A percentile compares a stretch with the other conserved stretches of the same genome.
These are phyloP conservation scores for Cryphonectria radicalis DNA, from an alignment of 2,329 filamentous ascomycete species.

Conservation along the genomic window DNA sequence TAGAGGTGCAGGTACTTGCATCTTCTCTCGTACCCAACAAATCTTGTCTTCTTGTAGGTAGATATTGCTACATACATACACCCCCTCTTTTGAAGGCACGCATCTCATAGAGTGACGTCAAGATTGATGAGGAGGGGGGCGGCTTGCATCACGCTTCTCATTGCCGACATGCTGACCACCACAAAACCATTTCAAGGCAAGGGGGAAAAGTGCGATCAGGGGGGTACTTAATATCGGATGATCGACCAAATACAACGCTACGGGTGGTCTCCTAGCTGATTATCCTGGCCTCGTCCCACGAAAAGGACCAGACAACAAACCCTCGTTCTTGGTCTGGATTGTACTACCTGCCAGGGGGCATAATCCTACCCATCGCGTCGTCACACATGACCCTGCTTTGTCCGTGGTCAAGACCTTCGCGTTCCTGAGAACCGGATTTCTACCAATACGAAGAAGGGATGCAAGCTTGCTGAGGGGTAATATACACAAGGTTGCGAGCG, in stretches of 20 bases:
- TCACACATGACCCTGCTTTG: neutral
- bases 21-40: neutral
- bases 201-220: slow-evolving; percentile 6
- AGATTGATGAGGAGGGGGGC: neutral
- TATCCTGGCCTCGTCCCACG: neutral
- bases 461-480: neutral
- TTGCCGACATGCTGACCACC: slow-evolving; percentile 18
- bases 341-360: neutral
- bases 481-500: neutral
- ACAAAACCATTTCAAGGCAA: neutral
- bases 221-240: neutral
- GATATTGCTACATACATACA: neutral
- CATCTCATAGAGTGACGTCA: neutral
- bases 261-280: neutral
- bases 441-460: neutral
- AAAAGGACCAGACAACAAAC: neutral
- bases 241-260: neutral
- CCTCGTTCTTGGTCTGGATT: neutral
- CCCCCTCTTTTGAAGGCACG: neutral
- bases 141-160: slow-evolving; percentile 16
- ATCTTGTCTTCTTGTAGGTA: neutral
- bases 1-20: neutral
- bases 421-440: neutral
- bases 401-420: neutral
- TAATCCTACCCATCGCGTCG: neutral